These are phyloP conservation scores for Boletus edulis DNA, from an alignment of 768 basidiomycete genomes.

Conservation along the genomic window DNA sequence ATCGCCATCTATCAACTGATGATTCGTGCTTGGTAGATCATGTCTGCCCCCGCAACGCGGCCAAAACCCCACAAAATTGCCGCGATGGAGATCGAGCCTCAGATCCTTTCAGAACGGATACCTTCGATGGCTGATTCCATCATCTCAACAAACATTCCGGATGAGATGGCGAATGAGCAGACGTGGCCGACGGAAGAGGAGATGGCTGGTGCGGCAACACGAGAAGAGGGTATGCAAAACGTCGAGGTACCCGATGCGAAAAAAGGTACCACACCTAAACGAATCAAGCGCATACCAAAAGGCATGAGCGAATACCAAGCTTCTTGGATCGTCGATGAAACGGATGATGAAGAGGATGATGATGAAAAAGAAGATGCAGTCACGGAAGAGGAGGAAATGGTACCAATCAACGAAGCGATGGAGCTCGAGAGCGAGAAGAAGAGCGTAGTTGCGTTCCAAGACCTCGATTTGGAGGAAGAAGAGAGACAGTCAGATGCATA, in stretches of 20 bases:
- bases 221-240: conserved; percentile 15
- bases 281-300: conserved; percentile 83
- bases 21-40: conserved; percentile 48
- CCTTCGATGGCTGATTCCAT: conserved; percentile 76
- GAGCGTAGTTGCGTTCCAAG: conserved; percentile 61
- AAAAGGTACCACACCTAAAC: conserved; percentile 73
- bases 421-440: conserved; percentile 54
- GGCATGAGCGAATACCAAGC: conserved; percentile 98
- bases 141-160: conserved; percentile 82
- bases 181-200: conserved; percentile 99
- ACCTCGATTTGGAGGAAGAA: conserved; percentile 83
- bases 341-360: conserved; percentile 58
- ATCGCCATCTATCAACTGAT: not conserved
- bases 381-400: conserved; percentile 61
- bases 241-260: conserved; percentile 57
- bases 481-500: conserved; percentile 66
- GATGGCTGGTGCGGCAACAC: conserved; percentile 49
- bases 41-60: conserved; percentile 53
- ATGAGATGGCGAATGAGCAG: conserved; percentile 91
- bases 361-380: conserved; percentile 36
- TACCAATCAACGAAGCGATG: conserved; percentile 53
- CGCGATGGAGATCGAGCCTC: conserved; percentile 69
- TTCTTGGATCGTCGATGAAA: conserved; percentile 90
- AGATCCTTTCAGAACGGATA: conserved; percentile 59
- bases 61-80: conserved; percentile 33